phyloP scores from a whole-genome alignment of 2,329 filamentous ascomycete genomes.

The Fusarium incarnatum region DNA sequence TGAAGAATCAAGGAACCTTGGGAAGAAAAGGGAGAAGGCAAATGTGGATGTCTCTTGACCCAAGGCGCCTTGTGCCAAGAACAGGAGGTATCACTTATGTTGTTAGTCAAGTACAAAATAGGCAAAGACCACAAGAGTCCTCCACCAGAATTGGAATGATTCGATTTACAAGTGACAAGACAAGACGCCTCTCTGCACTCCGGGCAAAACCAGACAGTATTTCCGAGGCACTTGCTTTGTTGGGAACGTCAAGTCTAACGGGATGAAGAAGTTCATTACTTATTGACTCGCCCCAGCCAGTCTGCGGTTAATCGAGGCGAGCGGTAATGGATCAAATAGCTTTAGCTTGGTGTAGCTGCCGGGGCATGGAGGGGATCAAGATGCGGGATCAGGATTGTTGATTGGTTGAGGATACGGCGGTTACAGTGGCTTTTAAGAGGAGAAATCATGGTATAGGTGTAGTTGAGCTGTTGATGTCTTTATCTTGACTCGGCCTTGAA shows the following conservation, averaged over 20 bases:
- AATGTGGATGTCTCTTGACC: conserved; percentile 8
- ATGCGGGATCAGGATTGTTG: conserved; percentile 17
- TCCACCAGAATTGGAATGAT: conserved; percentile 2
- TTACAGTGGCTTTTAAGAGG: not conserved
- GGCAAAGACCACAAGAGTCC: not conserved
- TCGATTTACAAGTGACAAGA: not conserved
- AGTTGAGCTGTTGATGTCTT: not conserved
- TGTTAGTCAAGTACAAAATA: not conserved
- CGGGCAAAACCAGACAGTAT: not conserved
- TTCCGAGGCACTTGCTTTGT: not conserved
- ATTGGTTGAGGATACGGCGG: conserved; percentile 11
- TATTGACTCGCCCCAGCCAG: conserved; percentile 4
- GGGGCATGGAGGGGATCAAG: not conserved
- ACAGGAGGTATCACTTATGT: not conserved
- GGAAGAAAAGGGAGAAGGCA: conserved; percentile 3
- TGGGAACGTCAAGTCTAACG: conserved; percentile 13
- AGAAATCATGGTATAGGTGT: not conserved
- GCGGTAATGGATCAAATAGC: conserved; percentile 15
- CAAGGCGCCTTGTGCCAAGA: not conserved
- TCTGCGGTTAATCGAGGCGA: conserved; percentile 6
- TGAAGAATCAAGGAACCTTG: not conserved
- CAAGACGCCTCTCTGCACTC: not conserved
- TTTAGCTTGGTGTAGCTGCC: conserved; percentile 14
- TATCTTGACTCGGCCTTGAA: not conserved
- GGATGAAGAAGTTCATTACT: conserved; percentile 13